Conservation (phyloP, 2,329 filamentous ascomycete species). For the Alternaria dauci region DNA sequence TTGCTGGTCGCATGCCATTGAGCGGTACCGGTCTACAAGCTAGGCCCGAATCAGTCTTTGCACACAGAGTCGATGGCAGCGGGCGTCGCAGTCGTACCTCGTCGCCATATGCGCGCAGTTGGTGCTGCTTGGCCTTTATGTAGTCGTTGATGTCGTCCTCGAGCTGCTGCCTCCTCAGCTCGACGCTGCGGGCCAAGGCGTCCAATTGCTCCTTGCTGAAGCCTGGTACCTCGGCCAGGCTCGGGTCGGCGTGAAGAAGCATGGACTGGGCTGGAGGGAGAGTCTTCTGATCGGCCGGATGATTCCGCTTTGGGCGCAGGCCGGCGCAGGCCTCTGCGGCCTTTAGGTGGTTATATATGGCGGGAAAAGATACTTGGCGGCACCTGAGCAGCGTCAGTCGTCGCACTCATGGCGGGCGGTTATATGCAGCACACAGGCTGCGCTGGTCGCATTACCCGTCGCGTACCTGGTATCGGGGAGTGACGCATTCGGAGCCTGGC, state of each 20-base stretch:
- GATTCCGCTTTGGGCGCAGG: conserved; percentile 27
- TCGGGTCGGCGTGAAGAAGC: conserved; percentile 41
- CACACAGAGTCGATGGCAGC: conserved; percentile 6
- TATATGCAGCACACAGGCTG: conserved; percentile 18
- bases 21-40: conserved; percentile 45
- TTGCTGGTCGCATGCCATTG: conserved; percentile 39
- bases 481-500: conserved; percentile 43
- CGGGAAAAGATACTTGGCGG: conserved; percentile 8
- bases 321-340: conserved; percentile 10
- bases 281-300: conserved; percentile 24
- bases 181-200: conserved; percentile 42
- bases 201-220: conserved; percentile 45
- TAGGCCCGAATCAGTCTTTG: conserved; percentile 40
- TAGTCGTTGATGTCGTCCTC: conserved; percentile 48
- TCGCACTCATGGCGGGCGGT: conserved; percentile 26
- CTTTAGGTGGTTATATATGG: conserved; percentile 11
- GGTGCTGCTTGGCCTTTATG: conserved; percentile 44
- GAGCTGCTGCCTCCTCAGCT: conserved; percentile 47
- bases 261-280: conserved; percentile 30
- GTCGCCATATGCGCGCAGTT: conserved; percentile 42
- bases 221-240: conserved; percentile 45
- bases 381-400: conserved; percentile 30
- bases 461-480: conserved; percentile 38
- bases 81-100: conserved; percentile 34
- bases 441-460: conserved; percentile 15